These are phyloP conservation scores for Aspergillus jensenii DNA, from an alignment of 2,329 filamentous ascomycete genomes.

Conservation along the genomic window DNA sequence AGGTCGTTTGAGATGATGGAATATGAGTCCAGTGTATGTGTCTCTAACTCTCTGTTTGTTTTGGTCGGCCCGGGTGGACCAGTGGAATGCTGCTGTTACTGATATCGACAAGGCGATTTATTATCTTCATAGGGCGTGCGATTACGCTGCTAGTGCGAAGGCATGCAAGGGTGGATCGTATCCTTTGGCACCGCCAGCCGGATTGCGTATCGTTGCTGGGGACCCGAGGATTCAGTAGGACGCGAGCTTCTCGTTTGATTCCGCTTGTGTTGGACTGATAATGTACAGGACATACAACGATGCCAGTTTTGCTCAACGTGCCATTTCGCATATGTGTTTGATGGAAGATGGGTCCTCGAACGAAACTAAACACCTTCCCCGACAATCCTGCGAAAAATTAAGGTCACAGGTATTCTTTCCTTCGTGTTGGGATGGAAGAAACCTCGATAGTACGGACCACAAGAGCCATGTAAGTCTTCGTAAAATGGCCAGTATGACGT, in stretches of 20 bases:
- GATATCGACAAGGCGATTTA: slow-evolving; percentile 18
- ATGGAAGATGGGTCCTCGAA: slow-evolving; percentile 43
- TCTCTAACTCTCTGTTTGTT: not conserved
- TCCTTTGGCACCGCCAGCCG: slow-evolving; percentile 22
- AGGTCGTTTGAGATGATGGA: slow-evolving; percentile 20
- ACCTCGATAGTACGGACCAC: slow-evolving; percentile 34
- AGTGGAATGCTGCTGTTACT: not conserved
- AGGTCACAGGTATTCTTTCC: slow-evolving; percentile 39
- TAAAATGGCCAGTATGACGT: not conserved
- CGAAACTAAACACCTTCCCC: slow-evolving; percentile 64
- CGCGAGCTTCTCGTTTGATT: not conserved
- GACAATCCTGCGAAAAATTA: slow-evolving; percentile 36
- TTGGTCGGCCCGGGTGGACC: not conserved
- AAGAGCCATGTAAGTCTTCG: slow-evolving; percentile 30
- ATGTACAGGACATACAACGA: slow-evolving; percentile 19
- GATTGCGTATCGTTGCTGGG: slow-evolving; percentile 24
- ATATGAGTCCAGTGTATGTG: slow-evolving; percentile 18
- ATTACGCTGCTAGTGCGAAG: slow-evolving; percentile 15
- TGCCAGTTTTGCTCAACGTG: slow-evolving; percentile 37
- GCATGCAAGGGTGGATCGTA: slow-evolving; percentile 10
- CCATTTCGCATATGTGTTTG: slow-evolving; percentile 59
- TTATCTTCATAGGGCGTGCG: slow-evolving; percentile 23
- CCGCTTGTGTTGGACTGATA: not conserved
- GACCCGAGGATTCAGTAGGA: slow-evolving; percentile 18
- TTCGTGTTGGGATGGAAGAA: slow-evolving; percentile 39